Percentiles rank a stretch among this genome's conserved stretches.
Evolutionary conservation across 2,329 filamentous ascomycete genomes (phyloP).

Genomic region (Alternaria dauci): DNA sequence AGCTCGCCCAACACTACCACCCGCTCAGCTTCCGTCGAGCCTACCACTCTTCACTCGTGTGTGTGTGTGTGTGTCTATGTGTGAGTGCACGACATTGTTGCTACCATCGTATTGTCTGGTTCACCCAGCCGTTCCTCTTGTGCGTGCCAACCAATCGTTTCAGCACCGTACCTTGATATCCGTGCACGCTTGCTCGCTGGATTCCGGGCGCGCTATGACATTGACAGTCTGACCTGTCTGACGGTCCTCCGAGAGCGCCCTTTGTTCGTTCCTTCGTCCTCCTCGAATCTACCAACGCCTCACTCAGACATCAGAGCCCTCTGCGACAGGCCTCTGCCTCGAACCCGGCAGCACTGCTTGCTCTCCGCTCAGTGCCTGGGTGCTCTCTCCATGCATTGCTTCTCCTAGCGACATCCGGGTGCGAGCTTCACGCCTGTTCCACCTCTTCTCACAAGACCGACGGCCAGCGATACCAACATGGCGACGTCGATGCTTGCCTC

Average conservation of each 20-base stretch:
- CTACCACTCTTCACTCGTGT: conserved; percentile 13
- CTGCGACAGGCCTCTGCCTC: conserved; percentile 34
- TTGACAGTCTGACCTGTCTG: conserved; percentile 52
- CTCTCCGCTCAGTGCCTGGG: conserved; percentile 43
- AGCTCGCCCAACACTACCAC: conserved; percentile 43
- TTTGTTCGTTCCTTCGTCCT: conserved; percentile 46
- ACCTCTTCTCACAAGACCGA: conserved; percentile 23
- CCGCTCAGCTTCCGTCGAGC: conserved; percentile 21
- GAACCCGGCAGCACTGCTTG: conserved; percentile 37
- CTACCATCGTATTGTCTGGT: conserved; percentile 22
- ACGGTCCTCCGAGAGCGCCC: conserved; percentile 45
- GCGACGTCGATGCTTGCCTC: conserved; percentile 38
- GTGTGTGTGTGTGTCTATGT: conserved; percentile 15
- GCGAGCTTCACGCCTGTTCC: conserved; percentile 46
- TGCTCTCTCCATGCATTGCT: conserved; percentile 53
- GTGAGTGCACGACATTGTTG: conserved; percentile 14
- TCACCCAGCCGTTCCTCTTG: conserved; percentile 38
- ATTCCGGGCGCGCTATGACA: conserved; percentile 52
- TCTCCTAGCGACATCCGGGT: conserved; percentile 47
- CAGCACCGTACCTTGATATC: conserved; percentile 49
- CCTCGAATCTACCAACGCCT: conserved; percentile 36
- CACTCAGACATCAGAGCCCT: conserved; percentile 36
- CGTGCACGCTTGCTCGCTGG: conserved; percentile 49
- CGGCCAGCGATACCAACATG: conserved; percentile 35
- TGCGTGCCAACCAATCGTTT: conserved; percentile 52